phyloP scores from a whole-genome alignment of 1,139 yeast genomes.

The Hyphopichia pseudoburtonii region DNA sequence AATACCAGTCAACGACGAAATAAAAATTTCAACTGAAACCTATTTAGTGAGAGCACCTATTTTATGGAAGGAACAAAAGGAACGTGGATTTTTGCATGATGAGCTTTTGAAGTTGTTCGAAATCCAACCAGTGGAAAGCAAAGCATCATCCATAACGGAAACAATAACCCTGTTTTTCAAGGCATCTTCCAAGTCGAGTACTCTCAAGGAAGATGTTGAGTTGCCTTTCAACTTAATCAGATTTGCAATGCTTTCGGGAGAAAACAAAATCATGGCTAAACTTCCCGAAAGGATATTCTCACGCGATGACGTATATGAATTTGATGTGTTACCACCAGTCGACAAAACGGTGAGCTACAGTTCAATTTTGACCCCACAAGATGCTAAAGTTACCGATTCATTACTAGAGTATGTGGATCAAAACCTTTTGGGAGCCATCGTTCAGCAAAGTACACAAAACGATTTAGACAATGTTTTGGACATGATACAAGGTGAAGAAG shows the following conservation, averaged over 20 bases:
- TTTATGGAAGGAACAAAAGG: slow-evolving; percentile 49
- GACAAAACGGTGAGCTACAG: slow-evolving; percentile 27
- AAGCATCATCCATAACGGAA: slow-evolving; percentile 2
- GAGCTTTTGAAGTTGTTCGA: slow-evolving; percentile 41
- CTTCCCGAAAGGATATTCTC: slow-evolving; percentile 66
- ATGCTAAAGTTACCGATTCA: slow-evolving; percentile 26
- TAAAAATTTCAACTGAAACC: slow-evolving; percentile 44
- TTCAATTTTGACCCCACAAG: slow-evolving; percentile 25
- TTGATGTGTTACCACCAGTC: slow-evolving; percentile 67
- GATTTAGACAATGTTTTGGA: slow-evolving; percentile 27
- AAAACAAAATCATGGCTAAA: slow-evolving; percentile 66
- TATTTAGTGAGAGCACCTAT: slow-evolving; percentile 51
- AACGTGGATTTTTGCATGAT: slow-evolving; percentile 48
- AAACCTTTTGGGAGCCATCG: slow-evolving; percentile 36
- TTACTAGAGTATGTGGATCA: slow-evolving; percentile 40
- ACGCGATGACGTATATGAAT: slow-evolving; percentile 61
- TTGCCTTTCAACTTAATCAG: slow-evolving; percentile 63
- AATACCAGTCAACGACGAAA: slow-evolving; percentile 22
- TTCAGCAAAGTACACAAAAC: slow-evolving; percentile 30
- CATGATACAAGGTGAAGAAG: slow-evolving; percentile 18
- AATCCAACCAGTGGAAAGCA: slow-evolving; percentile 10
- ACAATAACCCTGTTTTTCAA: not conserved
- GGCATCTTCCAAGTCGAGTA: not conserved
- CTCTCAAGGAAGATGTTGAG: slow-evolving; percentile 18
- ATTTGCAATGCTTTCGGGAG: slow-evolving; percentile 69